These are phyloP conservation scores for Nakazawaea peltata DNA, from an alignment of 805 yeast species.

Conservation along the genomic window DNA sequence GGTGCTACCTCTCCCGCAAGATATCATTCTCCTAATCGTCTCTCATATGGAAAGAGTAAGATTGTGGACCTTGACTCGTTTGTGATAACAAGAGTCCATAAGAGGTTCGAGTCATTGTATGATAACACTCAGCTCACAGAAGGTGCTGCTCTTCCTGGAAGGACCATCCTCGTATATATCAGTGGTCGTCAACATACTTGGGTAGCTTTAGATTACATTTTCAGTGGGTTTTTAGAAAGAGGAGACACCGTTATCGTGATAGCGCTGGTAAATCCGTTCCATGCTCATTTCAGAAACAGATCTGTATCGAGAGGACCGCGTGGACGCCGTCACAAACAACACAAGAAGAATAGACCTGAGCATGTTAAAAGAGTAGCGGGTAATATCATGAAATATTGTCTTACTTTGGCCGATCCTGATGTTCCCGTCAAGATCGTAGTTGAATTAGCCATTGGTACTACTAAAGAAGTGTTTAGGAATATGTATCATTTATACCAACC, in stretches of 20 bases:
- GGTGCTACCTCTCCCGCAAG: not conserved
- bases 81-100: constrained; percentile 39
- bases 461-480: constrained; percentile 49
- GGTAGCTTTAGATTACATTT: constrained; percentile 72
- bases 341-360: constrained; percentile 33
- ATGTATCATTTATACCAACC: constrained; percentile 58
- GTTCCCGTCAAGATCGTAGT: constrained; percentile 43
- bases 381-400: constrained; percentile 44
- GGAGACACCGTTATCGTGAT: constrained; percentile 64
- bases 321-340: constrained; percentile 7
- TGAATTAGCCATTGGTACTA: constrained; percentile 52
- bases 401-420: constrained; percentile 37
- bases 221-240: constrained; percentile 43
- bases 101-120: constrained; percentile 38
- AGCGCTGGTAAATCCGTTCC: constrained; percentile 35
- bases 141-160: constrained; percentile 36
- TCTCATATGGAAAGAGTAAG: constrained; percentile 25
- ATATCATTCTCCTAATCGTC: constrained; percentile 4
- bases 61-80: constrained; percentile 30
- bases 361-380: constrained; percentile 35
- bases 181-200: constrained; percentile 73
- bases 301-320: constrained; percentile 11
- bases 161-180: constrained; percentile 56
- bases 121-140: constrained; percentile 23
- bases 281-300: constrained; percentile 16